Evolutionary conservation across 352 stramenopile species (phyloP).

Genomic region (Plasmopara halstedii): DNA sequence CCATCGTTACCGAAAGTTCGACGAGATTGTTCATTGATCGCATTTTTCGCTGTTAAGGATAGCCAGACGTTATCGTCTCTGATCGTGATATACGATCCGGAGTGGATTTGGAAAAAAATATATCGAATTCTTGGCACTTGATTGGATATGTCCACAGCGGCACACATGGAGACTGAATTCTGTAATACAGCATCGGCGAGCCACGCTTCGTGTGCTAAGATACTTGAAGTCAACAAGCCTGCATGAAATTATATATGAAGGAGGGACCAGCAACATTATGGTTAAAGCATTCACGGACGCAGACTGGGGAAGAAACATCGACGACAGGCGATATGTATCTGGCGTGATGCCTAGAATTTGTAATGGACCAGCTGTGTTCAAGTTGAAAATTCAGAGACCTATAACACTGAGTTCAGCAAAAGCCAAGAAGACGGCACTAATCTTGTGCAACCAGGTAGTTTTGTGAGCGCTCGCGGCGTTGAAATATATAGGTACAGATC

Average conservation of each 20-base stretch:
- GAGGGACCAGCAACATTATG: not conserved
- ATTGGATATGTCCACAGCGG: no score
- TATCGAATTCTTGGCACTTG: no score
- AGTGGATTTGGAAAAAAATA: no score
- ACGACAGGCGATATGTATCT: not conserved
- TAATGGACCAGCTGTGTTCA: slow-evolving; percentile 12
- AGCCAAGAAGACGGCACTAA: not conserved
- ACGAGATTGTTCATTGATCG: no score
- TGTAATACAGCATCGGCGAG: no score
- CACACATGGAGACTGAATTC: no score
- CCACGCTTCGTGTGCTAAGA: not conserved
- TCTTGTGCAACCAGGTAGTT: not conserved
- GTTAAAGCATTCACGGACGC: slow-evolving; percentile 8
- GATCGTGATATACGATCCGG: no score
- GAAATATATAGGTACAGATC: not conserved
- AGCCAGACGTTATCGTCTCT: no score
- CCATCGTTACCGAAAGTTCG: no score
- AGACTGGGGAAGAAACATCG: slow-evolving; percentile 6
- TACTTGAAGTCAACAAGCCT: not conserved
- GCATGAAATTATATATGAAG: no score
- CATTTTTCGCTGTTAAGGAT: no score
- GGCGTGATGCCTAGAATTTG: slow-evolving; percentile 5
- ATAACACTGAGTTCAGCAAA: not conserved
- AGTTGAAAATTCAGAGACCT: slow-evolving; percentile 3
- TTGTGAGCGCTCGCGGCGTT: not conserved